These are phyloP conservation scores for Vaccinium darrowii DNA, from an alignment of 148 eudicot species.

Conservation along the genomic window DNA sequence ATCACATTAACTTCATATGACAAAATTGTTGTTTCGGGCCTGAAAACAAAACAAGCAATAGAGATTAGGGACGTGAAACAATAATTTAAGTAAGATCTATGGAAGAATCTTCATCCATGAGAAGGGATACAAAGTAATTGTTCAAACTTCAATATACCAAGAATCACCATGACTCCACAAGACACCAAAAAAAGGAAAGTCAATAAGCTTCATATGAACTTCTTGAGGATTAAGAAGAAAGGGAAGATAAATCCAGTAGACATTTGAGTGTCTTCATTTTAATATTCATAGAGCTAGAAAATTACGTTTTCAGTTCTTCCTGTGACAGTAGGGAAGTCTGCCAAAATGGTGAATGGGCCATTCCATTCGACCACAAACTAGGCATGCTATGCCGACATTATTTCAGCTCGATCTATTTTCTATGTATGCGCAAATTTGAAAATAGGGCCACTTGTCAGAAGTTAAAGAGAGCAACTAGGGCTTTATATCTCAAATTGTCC, in stretches of 20 bases:
- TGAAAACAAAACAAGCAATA: constrained; percentile 22
- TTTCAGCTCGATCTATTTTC: not conserved
- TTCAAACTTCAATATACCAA: not conserved
- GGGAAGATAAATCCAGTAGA: not conserved
- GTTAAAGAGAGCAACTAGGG: not conserved
- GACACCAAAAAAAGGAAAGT: not conserved
- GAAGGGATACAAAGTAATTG: not conserved
- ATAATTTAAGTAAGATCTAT: not conserved
- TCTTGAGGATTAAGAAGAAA: not conserved
- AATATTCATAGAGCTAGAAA: not conserved
- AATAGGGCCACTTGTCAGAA: not conserved
- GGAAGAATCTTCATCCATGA: not conserved
- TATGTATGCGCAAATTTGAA: not conserved
- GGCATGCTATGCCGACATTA: not conserved
- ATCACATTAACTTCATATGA: constrained; percentile 94
- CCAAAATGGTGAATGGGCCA: not conserved
- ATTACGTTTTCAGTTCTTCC: not conserved
- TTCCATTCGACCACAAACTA: not conserved
- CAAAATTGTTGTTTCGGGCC: constrained; percentile 57
- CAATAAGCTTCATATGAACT: not conserved
- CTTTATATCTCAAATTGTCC: not conserved
- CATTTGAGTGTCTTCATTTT: not conserved
- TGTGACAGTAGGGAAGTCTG: not conserved
- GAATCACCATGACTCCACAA: not conserved
- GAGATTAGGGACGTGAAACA: not conserved